Evolutionary conservation across 2,329 filamentous ascomycete genomes (phyloP).

Genomic region (Dothideomycetes sp.): DNA sequence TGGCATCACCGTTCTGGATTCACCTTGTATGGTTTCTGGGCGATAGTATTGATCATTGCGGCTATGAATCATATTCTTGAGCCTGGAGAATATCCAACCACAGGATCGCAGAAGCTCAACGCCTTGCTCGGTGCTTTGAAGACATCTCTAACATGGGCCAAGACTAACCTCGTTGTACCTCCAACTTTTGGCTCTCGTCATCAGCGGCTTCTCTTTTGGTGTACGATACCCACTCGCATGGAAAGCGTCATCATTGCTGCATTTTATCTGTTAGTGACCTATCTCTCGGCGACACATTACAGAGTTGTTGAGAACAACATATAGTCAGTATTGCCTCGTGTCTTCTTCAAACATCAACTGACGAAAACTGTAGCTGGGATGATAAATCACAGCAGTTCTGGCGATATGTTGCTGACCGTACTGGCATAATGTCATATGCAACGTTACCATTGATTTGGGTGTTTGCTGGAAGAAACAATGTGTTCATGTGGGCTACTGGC

Average conservation of each 20-base stretch:
- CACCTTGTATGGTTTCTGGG: constrained; percentile 10
- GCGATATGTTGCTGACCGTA: constrained; percentile 54
- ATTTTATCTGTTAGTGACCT: constrained; percentile 38
- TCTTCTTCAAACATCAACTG: no score
- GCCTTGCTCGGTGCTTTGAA: not conserved
- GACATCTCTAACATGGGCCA: constrained; percentile 21
- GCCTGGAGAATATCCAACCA: not conserved
- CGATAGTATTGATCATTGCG: not conserved
- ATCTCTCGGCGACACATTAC: constrained; percentile 38
- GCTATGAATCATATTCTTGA: not conserved
- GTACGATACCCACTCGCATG: constrained; percentile 40
- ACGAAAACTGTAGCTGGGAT: constrained; percentile 25
- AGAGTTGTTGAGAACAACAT: constrained; percentile 38
- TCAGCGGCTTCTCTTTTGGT: constrained; percentile 34
- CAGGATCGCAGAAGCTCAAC: not conserved
- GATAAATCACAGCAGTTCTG: constrained; percentile 30
- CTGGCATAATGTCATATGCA: constrained; percentile 54
- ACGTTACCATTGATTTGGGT: constrained; percentile 58
- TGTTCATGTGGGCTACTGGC: constrained; percentile 57
- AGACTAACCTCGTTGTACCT: constrained; percentile 34
- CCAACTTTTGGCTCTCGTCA: constrained; percentile 35
- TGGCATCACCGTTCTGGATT: constrained; percentile 5
- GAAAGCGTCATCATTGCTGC: constrained; percentile 37
- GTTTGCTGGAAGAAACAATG: constrained; percentile 58
- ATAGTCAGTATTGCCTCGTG: constrained; percentile 36